Conservation (phyloP, 2,329 filamentous ascomycete genomes). For the Alternaria atra region DNA sequence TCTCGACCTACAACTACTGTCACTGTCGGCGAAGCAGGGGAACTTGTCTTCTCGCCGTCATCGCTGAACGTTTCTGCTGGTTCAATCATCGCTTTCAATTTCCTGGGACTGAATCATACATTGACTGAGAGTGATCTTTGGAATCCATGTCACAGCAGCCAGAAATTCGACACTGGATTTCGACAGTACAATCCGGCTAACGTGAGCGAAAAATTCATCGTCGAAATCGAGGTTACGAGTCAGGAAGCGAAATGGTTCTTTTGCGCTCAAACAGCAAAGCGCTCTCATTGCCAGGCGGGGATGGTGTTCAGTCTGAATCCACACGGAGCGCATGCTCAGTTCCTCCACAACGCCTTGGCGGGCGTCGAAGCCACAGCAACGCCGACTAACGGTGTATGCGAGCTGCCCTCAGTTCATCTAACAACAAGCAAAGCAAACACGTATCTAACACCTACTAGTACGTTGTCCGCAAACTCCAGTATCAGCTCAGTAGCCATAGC, state of each 20-base stretch:
- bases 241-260: constrained; percentile 24
- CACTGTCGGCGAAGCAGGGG: constrained; percentile 15
- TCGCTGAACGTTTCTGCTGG: constrained; percentile 16
- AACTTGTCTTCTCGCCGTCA: constrained; percentile 16
- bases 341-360: constrained; percentile 16
- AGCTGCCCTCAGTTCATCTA: neutral
- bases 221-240: constrained; percentile 16
- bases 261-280: constrained; percentile 12
- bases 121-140: constrained; percentile 18
- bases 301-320: constrained; percentile 25
- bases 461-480: neutral
- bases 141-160: constrained; percentile 9
- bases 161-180: constrained; percentile 3
- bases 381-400: neutral
- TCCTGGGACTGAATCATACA: constrained; percentile 22
- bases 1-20: constrained; percentile 11
- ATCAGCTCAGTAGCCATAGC: neutral
- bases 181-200: constrained; percentile 14
- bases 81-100: constrained; percentile 20
- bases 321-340: constrained; percentile 9
- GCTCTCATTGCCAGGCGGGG: constrained; percentile 18
- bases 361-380: neutral
- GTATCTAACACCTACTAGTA: neutral
- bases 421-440: neutral
- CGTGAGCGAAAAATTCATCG: constrained; percentile 11